These are phyloP conservation scores for Trichoderma asperelloides DNA, from an alignment of 495 filamentous ascomycete species.

Conservation along the genomic window DNA sequence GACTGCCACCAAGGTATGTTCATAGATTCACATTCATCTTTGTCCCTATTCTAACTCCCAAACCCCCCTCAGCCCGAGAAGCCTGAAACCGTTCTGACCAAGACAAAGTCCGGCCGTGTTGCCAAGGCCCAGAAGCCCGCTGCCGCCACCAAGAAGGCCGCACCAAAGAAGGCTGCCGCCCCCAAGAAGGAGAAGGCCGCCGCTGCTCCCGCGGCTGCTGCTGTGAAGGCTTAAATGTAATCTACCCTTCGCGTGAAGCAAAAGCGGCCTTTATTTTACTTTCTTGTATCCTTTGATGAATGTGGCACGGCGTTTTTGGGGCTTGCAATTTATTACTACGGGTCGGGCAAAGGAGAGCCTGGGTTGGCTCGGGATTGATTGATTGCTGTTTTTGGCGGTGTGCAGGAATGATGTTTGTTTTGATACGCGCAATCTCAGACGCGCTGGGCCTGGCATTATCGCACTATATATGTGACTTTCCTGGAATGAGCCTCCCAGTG, in stretches of 20 bases:
- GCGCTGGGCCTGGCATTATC: conserved; percentile 4
- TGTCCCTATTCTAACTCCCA: conserved; percentile 1
- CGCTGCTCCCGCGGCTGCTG: conserved; percentile 28
- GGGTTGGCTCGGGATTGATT: conserved; percentile 5
- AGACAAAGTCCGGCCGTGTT: conserved; percentile 88
- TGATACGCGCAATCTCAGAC: conserved; percentile 3
- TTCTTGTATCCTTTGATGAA: conserved; percentile 8
- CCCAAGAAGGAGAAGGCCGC: conserved; percentile 54
- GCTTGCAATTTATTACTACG: conserved; percentile 8
- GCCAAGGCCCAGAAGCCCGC: conserved; percentile 49
- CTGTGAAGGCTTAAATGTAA: conserved; percentile 21
- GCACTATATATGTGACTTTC: conserved; percentile 8
- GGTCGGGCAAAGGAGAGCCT: conserved; percentile 7
- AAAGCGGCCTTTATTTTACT: not conserved
- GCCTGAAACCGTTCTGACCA: conserved; percentile 56
- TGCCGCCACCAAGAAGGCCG: conserved; percentile 48
- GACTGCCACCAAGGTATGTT: conserved; percentile 22
- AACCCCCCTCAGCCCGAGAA: conserved; percentile 33
- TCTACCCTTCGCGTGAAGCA: conserved; percentile 14
- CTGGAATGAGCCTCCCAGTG: conserved; percentile 3
- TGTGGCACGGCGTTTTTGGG: conserved; percentile 8
- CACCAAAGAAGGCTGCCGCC: conserved; percentile 48
- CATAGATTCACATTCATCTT: not conserved
- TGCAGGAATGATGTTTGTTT: conserved; percentile 7
- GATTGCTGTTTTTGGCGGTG: conserved; percentile 4